Percentiles rank a stretch among this genome's conserved stretches.
phyloP scores from a whole-genome alignment of 1,139 yeast genomes.

The Magnusiomyces paraingens region DNA sequence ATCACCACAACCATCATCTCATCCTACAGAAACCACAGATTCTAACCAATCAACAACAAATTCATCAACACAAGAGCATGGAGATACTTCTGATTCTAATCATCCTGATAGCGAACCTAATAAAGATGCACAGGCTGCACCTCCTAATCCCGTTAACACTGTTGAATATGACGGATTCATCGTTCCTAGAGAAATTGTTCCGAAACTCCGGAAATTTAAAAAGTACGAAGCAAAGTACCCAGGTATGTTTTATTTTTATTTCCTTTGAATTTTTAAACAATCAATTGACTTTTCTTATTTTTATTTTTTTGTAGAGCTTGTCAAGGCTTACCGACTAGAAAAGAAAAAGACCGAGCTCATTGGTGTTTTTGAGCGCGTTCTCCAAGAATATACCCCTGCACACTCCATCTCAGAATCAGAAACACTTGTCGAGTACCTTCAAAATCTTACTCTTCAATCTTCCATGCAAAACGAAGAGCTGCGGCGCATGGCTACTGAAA shows the following conservation, averaged over 20 bases:
- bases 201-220: conserved; percentile 66
- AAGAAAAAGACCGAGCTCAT: conserved; percentile 61
- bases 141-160: background rate
- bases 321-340: conserved; percentile 79
- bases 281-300: background rate
- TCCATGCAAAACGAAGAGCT: conserved; percentile 51
- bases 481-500: conserved; percentile 38
- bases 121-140: background rate
- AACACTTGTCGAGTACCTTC: conserved; percentile 60
- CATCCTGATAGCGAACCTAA: background rate
- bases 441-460: conserved; percentile 57
- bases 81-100: background rate
- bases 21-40: background rate
- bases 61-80: background rate
- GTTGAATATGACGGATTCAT: conserved; percentile 19
- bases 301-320: conserved; percentile 32
- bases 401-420: conserved; percentile 67
- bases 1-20: background rate
- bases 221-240: conserved; percentile 92
- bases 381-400: conserved; percentile 77
- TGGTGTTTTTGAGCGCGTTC: conserved; percentile 58
- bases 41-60: too few relatives aligned
- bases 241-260: conserved; percentile 8
- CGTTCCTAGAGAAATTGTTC: conserved; percentile 49
- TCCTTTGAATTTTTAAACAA: background rate